These are phyloP conservation scores for Tetrapyrgos nigripes DNA, from an alignment of 1,284 basidiomycete genomes.

Conservation along the genomic window DNA sequence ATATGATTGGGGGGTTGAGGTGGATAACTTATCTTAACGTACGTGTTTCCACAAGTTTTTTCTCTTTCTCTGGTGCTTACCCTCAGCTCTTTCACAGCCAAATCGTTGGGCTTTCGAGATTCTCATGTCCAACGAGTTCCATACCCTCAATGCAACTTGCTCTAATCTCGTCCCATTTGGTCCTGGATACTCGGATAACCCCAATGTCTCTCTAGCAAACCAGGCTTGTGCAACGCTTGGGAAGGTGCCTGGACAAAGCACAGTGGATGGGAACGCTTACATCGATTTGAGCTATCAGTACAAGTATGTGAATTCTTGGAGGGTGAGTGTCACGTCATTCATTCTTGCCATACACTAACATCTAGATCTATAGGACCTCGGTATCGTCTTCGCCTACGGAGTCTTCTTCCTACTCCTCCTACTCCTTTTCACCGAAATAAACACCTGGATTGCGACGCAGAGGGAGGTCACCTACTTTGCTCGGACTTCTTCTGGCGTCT, in stretches of 20 bases:
- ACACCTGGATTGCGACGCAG: not conserved
- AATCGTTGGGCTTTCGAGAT: conserved; percentile 57
- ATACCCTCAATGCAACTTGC: conserved; percentile 48
- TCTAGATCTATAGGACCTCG: conserved; percentile 53
- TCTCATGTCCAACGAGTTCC: conserved; percentile 64
- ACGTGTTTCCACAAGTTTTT: conserved; percentile 25
- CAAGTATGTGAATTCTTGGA: conserved; percentile 59
- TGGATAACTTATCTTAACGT: conserved; percentile 74
- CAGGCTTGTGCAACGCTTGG: conserved; percentile 57
- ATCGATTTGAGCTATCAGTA: conserved; percentile 60
- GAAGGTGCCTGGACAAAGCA: conserved; percentile 37
- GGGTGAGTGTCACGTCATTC: conserved; percentile 23
- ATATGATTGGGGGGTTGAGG: conserved; percentile 66
- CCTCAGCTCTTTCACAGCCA: conserved; percentile 18
- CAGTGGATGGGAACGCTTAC: conserved; percentile 49
- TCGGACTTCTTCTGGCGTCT: not conserved
- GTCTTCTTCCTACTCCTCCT: conserved; percentile 54
- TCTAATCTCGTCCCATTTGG: conserved; percentile 51
- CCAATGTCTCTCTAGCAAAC: conserved; percentile 45
- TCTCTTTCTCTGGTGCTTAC: not conserved
- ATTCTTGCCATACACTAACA: not conserved
- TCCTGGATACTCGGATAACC: conserved; percentile 51
- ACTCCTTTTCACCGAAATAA: conserved; percentile 55
- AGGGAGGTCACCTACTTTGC: too few species aligned
- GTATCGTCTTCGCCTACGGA: conserved; percentile 59